Conservation (phyloP, 2,329 filamentous ascomycete genomes). For the Nannizziopsis barbatae region DNA sequence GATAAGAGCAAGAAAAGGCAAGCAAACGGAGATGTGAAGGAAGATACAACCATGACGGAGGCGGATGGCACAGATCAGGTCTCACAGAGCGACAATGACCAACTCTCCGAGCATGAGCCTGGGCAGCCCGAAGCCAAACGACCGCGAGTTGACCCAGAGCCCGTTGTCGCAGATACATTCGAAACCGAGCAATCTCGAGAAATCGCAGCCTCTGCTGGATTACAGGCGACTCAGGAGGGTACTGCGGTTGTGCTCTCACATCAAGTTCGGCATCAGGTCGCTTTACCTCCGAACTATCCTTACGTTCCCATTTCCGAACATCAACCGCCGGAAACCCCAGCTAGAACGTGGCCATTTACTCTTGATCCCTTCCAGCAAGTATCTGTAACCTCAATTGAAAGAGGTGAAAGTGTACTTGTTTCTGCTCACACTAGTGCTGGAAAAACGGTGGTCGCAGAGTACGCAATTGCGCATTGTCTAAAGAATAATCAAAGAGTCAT, state of each 20-base stretch:
- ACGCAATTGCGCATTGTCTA: conserved; percentile 92
- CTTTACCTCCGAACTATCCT: conserved; percentile 84
- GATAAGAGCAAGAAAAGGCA: conserved; percentile 75
- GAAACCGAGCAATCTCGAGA: conserved; percentile 91
- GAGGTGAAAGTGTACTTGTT: conserved; percentile 90
- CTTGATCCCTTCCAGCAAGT: conserved; percentile 96
- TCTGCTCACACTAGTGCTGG: conserved; percentile 95
- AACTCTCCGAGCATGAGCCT: conserved; percentile 16
- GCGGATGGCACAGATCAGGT: conserved; percentile 24
- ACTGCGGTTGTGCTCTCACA: conserved; percentile 71
- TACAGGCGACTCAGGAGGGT: conserved; percentile 48
- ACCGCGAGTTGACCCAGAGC: conserved; percentile 52
- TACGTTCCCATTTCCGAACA: conserved; percentile 93
- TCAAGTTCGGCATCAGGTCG: conserved; percentile 97
- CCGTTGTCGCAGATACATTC: conserved; percentile 85
- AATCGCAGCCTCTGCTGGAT: conserved; percentile 66
- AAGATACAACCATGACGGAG: conserved; percentile 22
- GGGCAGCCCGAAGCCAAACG: conserved; percentile 38
- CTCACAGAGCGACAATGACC: conserved; percentile 12
- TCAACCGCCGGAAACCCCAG: conserved; percentile 76
- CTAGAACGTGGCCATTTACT: conserved; percentile 74
- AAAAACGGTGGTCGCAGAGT: conserved; percentile 97
- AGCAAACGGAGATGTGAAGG: conserved; percentile 65
- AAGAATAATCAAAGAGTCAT: conserved; percentile 97
- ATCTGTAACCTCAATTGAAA: conserved; percentile 86